Conservation (phyloP, 1,284 basidiomycete genomes). For the Farysia itapuensis region DNA sequence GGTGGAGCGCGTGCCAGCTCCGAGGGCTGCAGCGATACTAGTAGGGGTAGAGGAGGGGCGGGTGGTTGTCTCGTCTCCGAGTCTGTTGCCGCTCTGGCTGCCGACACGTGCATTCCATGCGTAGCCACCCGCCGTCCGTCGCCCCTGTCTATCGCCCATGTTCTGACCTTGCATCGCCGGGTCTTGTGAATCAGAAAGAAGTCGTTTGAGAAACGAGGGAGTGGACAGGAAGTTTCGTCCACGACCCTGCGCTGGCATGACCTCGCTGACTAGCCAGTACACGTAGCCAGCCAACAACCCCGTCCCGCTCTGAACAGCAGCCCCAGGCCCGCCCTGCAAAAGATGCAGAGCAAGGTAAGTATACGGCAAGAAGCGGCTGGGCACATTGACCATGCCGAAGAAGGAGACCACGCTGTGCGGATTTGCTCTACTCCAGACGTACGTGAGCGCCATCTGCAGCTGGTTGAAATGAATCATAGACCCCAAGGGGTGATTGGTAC, state of each 20-base stretch:
- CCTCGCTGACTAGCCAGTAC: constrained; percentile 59
- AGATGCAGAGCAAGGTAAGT: constrained; percentile 73
- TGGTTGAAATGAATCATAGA: constrained; percentile 69
- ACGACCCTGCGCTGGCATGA: constrained; percentile 13
- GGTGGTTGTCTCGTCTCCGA: constrained; percentile 2
- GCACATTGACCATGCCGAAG: constrained; percentile 59
- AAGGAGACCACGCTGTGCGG: constrained; percentile 31
- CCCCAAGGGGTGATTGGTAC: constrained; percentile 69
- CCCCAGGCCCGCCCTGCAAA: constrained; percentile 68
- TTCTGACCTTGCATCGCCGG: constrained; percentile 32
- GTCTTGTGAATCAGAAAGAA: constrained; percentile 43
- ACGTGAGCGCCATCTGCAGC: constrained; percentile 68
- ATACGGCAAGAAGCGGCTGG: constrained; percentile 71
- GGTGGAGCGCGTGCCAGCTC: constrained; percentile 16
- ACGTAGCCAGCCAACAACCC: constrained; percentile 75
- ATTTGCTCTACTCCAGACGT: constrained; percentile 44
- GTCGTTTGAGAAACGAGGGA: constrained; percentile 14
- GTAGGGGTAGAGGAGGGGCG: constrained; percentile 2
- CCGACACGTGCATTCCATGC: constrained; percentile 23
- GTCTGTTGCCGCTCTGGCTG: neutral
- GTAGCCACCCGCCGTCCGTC: constrained; percentile 26
- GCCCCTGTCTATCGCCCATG: constrained; percentile 27
- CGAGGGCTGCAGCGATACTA: constrained; percentile 13
- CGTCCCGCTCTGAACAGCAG: constrained; percentile 68
- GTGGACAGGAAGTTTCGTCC: constrained; percentile 25